These are phyloP conservation scores for Ascochyta clinopodiicola DNA, from an alignment of 2,329 filamentous ascomycete genomes.

Conservation along the genomic window DNA sequence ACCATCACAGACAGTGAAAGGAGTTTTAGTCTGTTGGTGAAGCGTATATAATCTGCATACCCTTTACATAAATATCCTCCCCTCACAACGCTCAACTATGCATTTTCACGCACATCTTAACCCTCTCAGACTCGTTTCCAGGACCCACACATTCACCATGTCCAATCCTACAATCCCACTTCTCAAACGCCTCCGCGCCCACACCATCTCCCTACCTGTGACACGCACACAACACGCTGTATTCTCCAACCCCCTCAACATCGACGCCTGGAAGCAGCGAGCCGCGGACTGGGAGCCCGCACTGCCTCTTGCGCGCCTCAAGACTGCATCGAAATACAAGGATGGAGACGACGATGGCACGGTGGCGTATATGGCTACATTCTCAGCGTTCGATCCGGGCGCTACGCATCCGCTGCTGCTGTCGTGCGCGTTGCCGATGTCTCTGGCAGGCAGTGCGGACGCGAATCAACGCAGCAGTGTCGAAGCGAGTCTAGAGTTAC, in stretches of 20 bases:
- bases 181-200: not conserved
- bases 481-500: not conserved
- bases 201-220: not conserved
- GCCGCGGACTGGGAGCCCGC: conserved; percentile 11
- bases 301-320: not conserved
- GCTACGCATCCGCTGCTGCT: conserved; percentile 6
- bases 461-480: too few relatives aligned
- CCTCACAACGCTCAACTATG: not conserved
- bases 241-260: not conserved
- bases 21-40: too few relatives aligned
- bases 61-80: too few relatives aligned
- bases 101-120: not conserved
- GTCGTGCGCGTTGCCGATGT: not conserved
- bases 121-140: not conserved
- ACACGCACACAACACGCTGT: not conserved
- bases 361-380: conserved; percentile 6
- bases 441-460: too few relatives aligned
- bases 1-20: too few relatives aligned
- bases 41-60: too few relatives aligned
- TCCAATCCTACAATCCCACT: not conserved
- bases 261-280: conserved; percentile 1
- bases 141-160: not conserved
- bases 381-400: conserved; percentile 15
- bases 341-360: not conserved
- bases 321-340: not conserved